Percentiles rank a stretch among this genome's conserved stretches.
phyloP scores from a whole-genome alignment of 75 land plant species.

The Cupressus sempervirens region DNA sequence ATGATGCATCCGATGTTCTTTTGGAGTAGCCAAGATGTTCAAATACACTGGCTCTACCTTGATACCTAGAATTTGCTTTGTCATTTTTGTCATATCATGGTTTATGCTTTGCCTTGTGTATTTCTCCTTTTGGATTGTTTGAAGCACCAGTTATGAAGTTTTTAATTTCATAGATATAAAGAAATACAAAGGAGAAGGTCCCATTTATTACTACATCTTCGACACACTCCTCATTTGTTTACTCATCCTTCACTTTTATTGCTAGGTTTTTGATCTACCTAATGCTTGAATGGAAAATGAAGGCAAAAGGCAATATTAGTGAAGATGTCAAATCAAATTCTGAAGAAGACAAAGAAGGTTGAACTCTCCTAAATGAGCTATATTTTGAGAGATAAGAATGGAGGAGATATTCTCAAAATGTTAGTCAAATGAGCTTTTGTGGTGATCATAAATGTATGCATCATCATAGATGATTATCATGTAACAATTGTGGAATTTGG shows the following conservation, averaged over 20 bases:
- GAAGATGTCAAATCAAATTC: slow-evolving; percentile 45
- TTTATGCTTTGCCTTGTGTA: slow-evolving; percentile 36
- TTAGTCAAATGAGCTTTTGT: no score
- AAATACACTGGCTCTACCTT: slow-evolving; percentile 30
- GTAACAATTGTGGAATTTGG: no score
- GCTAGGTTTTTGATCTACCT: slow-evolving; percentile 47
- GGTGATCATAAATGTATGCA: no score
- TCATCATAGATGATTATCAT: no score
- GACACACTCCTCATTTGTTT: slow-evolving; percentile 34
- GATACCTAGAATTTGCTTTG: slow-evolving; percentile 30
- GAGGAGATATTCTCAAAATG: no score
- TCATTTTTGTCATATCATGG: slow-evolving; percentile 39
- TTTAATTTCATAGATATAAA: slow-evolving; percentile 5
- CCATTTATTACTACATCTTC: slow-evolving; percentile 36
- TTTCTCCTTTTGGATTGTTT: slow-evolving; percentile 37
- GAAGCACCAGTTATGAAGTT: slow-evolving; percentile 39
- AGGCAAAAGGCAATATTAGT: slow-evolving; percentile 25
- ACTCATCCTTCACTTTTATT: slow-evolving; percentile 35
- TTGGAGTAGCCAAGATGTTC: slow-evolving; percentile 35
- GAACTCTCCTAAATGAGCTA: no score
- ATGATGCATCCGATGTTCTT: slow-evolving; percentile 43
- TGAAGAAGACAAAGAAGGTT: slow-evolving; percentile 25
- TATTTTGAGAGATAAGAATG: no score
- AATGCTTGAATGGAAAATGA: slow-evolving; percentile 28
- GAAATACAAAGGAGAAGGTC: slow-evolving; percentile 17